These are phyloP conservation scores for Lasiosphaeria hispida DNA, from an alignment of 495 filamentous ascomycete species.

Conservation along the genomic window DNA sequence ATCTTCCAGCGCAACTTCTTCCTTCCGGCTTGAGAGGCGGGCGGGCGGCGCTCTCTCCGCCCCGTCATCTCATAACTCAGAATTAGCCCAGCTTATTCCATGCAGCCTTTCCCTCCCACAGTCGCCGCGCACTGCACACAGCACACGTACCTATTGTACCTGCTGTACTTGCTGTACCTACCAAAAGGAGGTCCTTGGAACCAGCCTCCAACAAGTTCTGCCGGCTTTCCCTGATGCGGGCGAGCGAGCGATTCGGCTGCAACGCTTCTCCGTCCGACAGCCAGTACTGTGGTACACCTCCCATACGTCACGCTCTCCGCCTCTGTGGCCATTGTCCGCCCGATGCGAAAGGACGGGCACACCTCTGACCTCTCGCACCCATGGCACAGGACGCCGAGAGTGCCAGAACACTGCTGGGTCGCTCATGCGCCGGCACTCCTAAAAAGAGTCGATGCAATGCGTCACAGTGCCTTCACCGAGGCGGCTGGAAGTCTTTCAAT, in stretches of 20 bases:
- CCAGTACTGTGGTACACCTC: background rate
- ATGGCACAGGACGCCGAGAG: slow-evolving; percentile 15
- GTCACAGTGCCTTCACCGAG: slow-evolving; percentile 2
- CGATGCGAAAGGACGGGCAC: slow-evolving; percentile 4
- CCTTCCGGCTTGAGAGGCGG: background rate
- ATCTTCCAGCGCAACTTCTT: slow-evolving; percentile 7
- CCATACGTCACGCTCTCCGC: slow-evolving; percentile 11
- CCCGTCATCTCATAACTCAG: slow-evolving; percentile 1
- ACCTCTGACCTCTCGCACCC: slow-evolving; percentile 6
- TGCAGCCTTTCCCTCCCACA: background rate
- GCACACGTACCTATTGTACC: background rate
- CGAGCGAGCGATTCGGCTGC: background rate
- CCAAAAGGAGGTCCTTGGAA: background rate
- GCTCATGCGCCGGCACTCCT: slow-evolving; percentile 2
- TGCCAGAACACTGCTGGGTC: slow-evolving; percentile 5
- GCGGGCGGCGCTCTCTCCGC: background rate
- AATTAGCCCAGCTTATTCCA: slow-evolving; percentile 6
- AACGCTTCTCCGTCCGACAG: slow-evolving; percentile 4
- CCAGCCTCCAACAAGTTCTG: background rate
- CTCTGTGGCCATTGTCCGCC: background rate
- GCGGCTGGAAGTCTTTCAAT: background rate
- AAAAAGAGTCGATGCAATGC: slow-evolving; percentile 1
- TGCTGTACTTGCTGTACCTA: background rate
- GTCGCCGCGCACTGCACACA: background rate
- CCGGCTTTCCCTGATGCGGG: slow-evolving; percentile 8